Evolutionary conservation across 306 rosid genomes (phyloP), one percentile per base, ranked within the genome.

Genomic region (Abrus precatorius): DNA sequence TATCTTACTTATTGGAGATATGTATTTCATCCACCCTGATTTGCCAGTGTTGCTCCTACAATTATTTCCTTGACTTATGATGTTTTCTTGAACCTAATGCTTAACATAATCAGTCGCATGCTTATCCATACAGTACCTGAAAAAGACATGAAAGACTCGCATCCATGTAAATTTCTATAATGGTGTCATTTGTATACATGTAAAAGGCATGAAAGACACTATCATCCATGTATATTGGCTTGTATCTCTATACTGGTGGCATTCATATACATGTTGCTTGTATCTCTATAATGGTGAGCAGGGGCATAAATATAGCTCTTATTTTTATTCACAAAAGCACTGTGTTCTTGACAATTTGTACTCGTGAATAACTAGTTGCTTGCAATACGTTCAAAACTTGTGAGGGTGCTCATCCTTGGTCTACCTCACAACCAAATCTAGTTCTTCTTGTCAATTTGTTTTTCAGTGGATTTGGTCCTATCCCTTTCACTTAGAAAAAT

Each of bases 21-120:
- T 40, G 3, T 36, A 52, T 81, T 56, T 67, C 53, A 44, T 67
- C 56, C 70, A 5, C 65, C 81, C 54, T 36, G 56, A 67, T 45
- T 81, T 81, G 70, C 55, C 34, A 71, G 72, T 72, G 66, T 44
- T 68, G 77, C 45, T 77, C 71, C 69, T 70, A 27, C 60, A 63
- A 44, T 49, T 41, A 72, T 66, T 67, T 75, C 52, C 34, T 4
- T 44, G 81, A 55, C 43, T 47, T 57, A n/a, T 67, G 55, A 59
- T 59, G 74, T 74, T 75, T 20, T 40, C 77, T 75, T 33, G 49
- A 45, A 64, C 66, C 80, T 10, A 12, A 66, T 44, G 47, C 49
- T 33, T 74, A 60, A 5, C 33, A 47, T 56, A 60, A 57, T 38
- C 45, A 44, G 27, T 34, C 9, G 71, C 20, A 49, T 30, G 33